These are phyloP conservation scores for Trichoderma aggressivum DNA, from an alignment of 2,329 filamentous ascomycete genomes.

Conservation along the genomic window DNA sequence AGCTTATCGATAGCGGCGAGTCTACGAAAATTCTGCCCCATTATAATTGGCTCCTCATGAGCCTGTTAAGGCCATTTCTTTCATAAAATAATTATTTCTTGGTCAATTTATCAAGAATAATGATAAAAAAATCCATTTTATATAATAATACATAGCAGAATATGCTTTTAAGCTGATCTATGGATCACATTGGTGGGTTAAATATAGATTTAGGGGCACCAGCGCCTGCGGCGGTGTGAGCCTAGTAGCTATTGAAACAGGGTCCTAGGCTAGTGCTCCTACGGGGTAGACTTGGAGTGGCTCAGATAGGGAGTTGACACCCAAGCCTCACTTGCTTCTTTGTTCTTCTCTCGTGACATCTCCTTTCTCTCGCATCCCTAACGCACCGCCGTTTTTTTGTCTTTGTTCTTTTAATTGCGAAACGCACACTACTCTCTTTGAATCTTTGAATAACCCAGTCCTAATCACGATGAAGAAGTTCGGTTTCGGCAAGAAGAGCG, in stretches of 20 bases:
- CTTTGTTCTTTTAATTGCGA: neutral
- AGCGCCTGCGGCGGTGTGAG: neutral
- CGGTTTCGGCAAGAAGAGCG: slow-evolving; percentile 54
- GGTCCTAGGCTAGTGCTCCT: neutral
- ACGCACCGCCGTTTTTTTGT: neutral
- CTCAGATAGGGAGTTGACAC: slow-evolving; percentile 16
- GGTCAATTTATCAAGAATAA: neutral
- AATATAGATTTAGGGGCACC: neutral
- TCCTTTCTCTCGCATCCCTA: slow-evolving; percentile 9
- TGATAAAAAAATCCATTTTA: neutral
- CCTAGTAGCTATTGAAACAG: neutral
- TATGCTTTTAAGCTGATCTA: neutral
- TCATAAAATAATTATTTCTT: neutral
- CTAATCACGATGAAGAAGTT: slow-evolving; percentile 55
- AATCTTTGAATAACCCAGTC: neutral
- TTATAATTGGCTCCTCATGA: neutral
- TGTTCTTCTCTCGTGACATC: slow-evolving; percentile 7
- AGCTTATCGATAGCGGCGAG: neutral
- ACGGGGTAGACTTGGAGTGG: slow-evolving; percentile 1
- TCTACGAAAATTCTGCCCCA: neutral
- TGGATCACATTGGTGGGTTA: neutral
- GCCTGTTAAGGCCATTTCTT: neutral
- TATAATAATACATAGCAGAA: neutral
- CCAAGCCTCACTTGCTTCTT: slow-evolving; percentile 11
- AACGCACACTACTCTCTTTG: neutral